Base-by-base conservation (phyloP, 306 rosid genomes). In the Urtica urens region DNA sequence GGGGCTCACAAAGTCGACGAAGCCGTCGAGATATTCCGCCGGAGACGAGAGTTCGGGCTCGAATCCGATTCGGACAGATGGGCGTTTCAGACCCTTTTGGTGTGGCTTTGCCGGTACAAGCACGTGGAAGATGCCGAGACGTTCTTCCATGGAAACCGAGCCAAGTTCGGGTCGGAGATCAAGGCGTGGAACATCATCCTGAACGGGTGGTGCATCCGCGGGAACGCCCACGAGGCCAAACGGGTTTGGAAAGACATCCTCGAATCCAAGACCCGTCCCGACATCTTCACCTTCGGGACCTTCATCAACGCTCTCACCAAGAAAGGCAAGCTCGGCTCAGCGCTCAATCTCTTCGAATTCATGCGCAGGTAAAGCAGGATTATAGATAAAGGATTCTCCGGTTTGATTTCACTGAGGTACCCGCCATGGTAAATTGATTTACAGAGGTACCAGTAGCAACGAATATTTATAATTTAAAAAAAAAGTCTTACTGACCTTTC, bases 141-240 rank as follows among this genome's bases (percentile, higher is more conserved):
- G 15, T 41, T 86, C 69, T 77, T 86, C 50, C 72, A 69, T 20
- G 38, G 55, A n/a, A 67, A 58, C 58, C 25, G 28, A 46, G 59
- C 48, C 11, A 80, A 70, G 68, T 63, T 75, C 73, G 24, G 27
- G 10, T 37, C 29, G 0, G 78, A 87, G 54, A 77, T 79, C 43
- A 77, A 77, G 75, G 77, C 80, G 0, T 72, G 86, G 79, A 87
- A 87, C 34, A 68, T 82, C 21, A 56, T 87, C 58, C 82, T 77
- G 24, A 77, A 77, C 13, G 96, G 96, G 3, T 87, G 96, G 96
- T 87, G 96, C 41, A 78, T 79, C 9, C 41, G 77, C 28, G 92
- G 80, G 56, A 82, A 86, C 51, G 76, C 66, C 4, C 55, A 40
- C 0, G 94, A 87, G 65, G 82, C 84, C 3, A 87, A 82, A 57